phyloP scores from a whole-genome alignment of 257 asterid genomes.

The Gardenia jasminoides region DNA sequence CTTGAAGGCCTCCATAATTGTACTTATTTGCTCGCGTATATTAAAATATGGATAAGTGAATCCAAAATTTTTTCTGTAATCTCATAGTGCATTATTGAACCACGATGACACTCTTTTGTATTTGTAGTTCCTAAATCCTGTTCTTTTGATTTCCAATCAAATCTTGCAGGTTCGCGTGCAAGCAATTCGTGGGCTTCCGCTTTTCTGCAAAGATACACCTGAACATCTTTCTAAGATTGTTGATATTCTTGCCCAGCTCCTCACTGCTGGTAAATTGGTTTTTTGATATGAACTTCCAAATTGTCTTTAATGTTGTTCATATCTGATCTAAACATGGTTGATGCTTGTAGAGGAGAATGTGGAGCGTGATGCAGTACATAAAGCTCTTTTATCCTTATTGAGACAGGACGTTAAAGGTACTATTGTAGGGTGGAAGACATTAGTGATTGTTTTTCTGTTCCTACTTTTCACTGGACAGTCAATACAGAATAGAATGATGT shows the following conservation, averaged over 20 bases:
- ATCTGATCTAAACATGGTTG: slow-evolving; percentile 18
- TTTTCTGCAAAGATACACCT: slow-evolving; percentile 97
- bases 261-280: slow-evolving; percentile 73
- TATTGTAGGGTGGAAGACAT: background rate
- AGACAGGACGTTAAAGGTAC: slow-evolving; percentile 93
- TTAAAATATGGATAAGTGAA: too few relatives aligned
- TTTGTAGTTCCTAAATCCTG: background rate
- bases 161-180: slow-evolving; percentile 75
- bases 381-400: slow-evolving; percentile 85
- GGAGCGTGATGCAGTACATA: slow-evolving; percentile 96
- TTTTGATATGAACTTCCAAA: slow-evolving; percentile 12
- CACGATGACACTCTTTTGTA: background rate
- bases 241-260: slow-evolving; percentile 93
- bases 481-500: too few relatives aligned
- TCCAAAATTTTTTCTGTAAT: too few relatives aligned
- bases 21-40: background rate
- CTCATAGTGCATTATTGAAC: background rate
- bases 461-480: background rate
- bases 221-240: slow-evolving; percentile 89
- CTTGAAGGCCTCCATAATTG: background rate
- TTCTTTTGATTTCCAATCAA: slow-evolving; percentile 12
- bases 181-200: slow-evolving; percentile 96
- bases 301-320: background rate
- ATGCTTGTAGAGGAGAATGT: slow-evolving; percentile 71
- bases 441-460: background rate